Evolutionary conservation across 441 rosid genomes (phyloP), one percentile per base, ranked within the genome.

Genomic region (Metrosideros polymorpha): DNA sequence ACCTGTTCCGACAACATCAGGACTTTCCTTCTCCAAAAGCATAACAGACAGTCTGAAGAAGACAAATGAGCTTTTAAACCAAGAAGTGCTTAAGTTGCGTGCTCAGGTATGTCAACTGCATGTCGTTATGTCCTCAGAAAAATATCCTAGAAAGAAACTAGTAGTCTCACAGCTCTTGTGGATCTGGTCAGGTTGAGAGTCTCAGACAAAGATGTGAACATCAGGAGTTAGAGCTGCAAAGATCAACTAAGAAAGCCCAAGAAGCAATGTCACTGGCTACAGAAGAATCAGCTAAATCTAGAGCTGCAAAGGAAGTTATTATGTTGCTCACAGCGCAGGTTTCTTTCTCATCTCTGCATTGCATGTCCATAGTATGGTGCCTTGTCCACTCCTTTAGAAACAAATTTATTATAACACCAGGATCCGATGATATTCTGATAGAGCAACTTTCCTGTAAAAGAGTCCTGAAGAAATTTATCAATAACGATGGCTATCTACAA

Each of bases 301-400:
- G 91, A 93, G 99, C 99, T 45, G 98, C 99, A 83, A 98, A 97
- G 90, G 99, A 98, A 83, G 99, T 96, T 45, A 98, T 98, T 83
- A 98, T 94, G 91, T 98, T 96, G 27, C 96, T 98, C 77, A 93
- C 97, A 76, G 98, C 96, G 13, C 99, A 97, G 98, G 99, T 95
- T 87, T 87, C 47, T 22, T 89, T 89, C 77, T 49, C 50, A 82
- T 89, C 91, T 84, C 29, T 82, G 54, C 57, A 39, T 51, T 83
- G 55, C 45, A 82, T 53, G 45, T 82, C 84, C 19, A 35, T 54
- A 49, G 82, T 86, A 52, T 30, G 50, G 35, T 79, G 52, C 82
- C 43, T 24, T 25, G 61, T 83, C 84, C 84, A 45, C 55, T 82
- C 55, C 54, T 32, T 82, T 49, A 47, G 84, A n/a, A 49, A 22